Evolutionary conservation across 2,329 filamentous ascomycete species (phyloP), one percentile per base, ranked within the genome.

Genomic region (Colletotrichum noveboracense): DNA sequence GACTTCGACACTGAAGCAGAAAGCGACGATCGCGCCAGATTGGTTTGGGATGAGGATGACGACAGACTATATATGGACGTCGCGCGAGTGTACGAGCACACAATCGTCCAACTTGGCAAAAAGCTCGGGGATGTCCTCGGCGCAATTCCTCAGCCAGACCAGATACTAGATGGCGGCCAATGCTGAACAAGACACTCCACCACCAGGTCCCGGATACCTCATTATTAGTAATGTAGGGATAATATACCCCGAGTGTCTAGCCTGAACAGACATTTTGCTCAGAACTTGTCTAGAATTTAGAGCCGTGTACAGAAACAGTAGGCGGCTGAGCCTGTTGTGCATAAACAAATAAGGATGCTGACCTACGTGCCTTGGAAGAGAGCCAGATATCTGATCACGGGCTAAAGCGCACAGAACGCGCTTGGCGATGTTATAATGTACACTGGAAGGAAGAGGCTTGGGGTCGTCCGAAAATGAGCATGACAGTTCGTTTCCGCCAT

Each of bases 81-180:
- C 66, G 94, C 93, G 1, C 90, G 89, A 77, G 92, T 97, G 3
- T 98, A 97, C 84, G 94, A 97, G 82, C 90, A 90, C 79, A 97
- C 95, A 0, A 91, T 98, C 78, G 90, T 95, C 52, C 89, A 94
- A 80, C 84, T 98, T 16, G 95, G 94, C 1, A 92, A 93, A 80
- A 88, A 90, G 13, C 84, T 97, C 32, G 93, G 90, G 16, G 86
- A 87, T 61, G 80, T 66, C 18, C 68, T 77, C 30, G 75, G 77
- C 28, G 66, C 58, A 48, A 18, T 21, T 24, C 14, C 43, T 38
- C 71, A 64, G 10, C 43, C 61, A 30, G 68, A 24, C 43, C 36
- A 18, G 32, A 48, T 16, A 34, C 52, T 6, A 14, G 52, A 65
- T 52, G 32, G 61, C 56, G 26, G 21, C 48, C 58, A 56, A 14